Evolutionary conservation across 495 filamentous ascomycete species (phyloP).

Genomic region (Margaritispora aquatica): DNA sequence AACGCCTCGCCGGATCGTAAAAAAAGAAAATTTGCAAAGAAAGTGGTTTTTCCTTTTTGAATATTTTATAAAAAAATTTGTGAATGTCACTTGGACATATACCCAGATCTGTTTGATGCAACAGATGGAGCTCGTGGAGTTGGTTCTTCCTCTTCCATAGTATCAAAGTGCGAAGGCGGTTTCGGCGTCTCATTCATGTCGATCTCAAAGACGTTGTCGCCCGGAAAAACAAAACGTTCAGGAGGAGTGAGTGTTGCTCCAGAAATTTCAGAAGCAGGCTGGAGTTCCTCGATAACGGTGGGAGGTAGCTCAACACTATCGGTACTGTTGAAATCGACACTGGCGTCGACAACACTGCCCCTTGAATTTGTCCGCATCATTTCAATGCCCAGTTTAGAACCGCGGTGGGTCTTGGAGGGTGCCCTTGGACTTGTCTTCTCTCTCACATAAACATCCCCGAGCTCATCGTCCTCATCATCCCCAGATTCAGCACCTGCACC

Average conservation of each 20-base stretch:
- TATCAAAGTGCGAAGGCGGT: slow-evolving; percentile 6
- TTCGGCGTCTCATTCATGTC: slow-evolving; percentile 30
- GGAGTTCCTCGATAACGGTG: slow-evolving; percentile 14
- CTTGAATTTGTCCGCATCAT: slow-evolving; percentile 96
- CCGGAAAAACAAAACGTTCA: slow-evolving; percentile 32
- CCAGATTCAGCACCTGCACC: slow-evolving; percentile 78
- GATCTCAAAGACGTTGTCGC: slow-evolving; percentile 27
- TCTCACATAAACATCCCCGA: slow-evolving; percentile 54
- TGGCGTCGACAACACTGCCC: slow-evolving; percentile 65
- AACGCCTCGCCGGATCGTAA: slow-evolving; percentile 12
- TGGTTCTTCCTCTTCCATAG: slow-evolving; percentile 22
- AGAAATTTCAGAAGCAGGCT: slow-evolving; percentile 20
- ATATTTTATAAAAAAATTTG: not conserved
- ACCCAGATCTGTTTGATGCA: slow-evolving; percentile 11
- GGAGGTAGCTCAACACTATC: slow-evolving; percentile 26
- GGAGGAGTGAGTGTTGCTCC: slow-evolving; percentile 34
- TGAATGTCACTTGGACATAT: slow-evolving; percentile 3
- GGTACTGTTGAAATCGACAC: slow-evolving; percentile 10
- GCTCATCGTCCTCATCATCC: slow-evolving; percentile 89
- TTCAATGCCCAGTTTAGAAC: slow-evolving; percentile 81
- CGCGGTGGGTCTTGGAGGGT: slow-evolving; percentile 36
- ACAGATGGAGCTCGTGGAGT: slow-evolving; percentile 24
- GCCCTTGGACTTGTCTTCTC: slow-evolving; percentile 48
- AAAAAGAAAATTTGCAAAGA: slow-evolving; percentile 1
- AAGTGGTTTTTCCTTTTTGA: not conserved